phyloP scores from a whole-genome alignment of 257 asterid genomes.

The Scutellaria barbata region DNA sequence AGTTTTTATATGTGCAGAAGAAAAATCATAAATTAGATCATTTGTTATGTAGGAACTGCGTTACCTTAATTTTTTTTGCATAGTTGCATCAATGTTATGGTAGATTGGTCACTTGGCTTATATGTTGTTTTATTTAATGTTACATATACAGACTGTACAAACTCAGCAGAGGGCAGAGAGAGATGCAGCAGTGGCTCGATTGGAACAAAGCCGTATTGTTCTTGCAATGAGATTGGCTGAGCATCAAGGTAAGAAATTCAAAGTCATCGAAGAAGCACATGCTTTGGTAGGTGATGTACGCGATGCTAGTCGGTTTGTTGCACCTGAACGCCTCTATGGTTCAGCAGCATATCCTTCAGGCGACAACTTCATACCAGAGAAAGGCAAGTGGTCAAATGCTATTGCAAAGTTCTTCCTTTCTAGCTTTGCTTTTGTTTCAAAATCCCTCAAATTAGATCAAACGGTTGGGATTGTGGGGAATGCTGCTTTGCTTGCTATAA shows the following conservation, averaged over 20 bases:
- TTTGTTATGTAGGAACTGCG: constrained; percentile 12
- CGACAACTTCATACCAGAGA: constrained; percentile 37
- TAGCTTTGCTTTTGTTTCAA: constrained; percentile 57
- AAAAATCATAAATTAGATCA: background rate
- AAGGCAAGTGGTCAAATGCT: constrained; percentile 51
- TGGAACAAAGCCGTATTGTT: constrained; percentile 87
- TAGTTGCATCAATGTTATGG: constrained; percentile 7
- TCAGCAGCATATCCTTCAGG: constrained; percentile 46
- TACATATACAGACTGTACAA: constrained; percentile 68
- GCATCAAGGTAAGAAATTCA: constrained; percentile 87
- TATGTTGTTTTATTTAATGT: constrained; percentile 5
- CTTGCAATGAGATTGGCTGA: constrained; percentile 98
- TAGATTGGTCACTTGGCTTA: background rate
- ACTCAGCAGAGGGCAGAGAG: constrained; percentile 87
- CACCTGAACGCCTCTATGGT: constrained; percentile 60
- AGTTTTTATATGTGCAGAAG: background rate
- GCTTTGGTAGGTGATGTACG: constrained; percentile 84
- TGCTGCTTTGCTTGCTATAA: constrained; percentile 86
- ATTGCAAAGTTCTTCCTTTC: constrained; percentile 55
- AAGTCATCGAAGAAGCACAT: constrained; percentile 92
- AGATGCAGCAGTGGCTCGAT: constrained; percentile 87
- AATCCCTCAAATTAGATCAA: constrained; percentile 68
- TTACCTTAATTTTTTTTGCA: background rate
- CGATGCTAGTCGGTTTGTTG: constrained; percentile 61
- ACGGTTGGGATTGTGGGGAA: constrained; percentile 83